Conservation (phyloP, 78 protist genomes). For the slime mould (Dictyostelium discoideum) region DNA sequence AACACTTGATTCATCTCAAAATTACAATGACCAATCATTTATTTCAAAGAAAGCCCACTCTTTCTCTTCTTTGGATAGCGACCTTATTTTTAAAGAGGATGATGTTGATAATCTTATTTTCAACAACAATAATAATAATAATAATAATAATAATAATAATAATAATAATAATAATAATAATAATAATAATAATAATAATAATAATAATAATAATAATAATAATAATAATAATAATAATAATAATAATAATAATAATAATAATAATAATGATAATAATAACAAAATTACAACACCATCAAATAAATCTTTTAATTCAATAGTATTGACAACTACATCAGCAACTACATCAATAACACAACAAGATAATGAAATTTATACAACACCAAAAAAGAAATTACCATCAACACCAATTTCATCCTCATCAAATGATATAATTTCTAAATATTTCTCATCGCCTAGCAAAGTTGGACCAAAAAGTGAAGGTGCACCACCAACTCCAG, state of each 20-base stretch:
- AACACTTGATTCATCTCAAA: not conserved
- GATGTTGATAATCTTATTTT: not conserved
- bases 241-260: not conserved
- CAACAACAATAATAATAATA: not conserved
- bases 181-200: not conserved
- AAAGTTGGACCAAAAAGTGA: not conserved
- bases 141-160: not conserved
- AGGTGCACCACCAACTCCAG: not conserved
- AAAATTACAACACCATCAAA: not conserved
- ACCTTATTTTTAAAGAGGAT: slow-evolving; percentile 28
- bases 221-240: not conserved
- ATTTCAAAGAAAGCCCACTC: slow-evolving; percentile 33
- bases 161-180: not conserved
- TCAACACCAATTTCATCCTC: not conserved
- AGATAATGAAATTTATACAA: not conserved
- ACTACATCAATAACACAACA: not conserved
- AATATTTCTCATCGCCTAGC: slow-evolving; percentile 5
- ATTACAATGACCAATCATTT: not conserved
- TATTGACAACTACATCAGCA: not conserved
- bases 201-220: not conserved
- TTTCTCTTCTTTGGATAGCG: slow-evolving; percentile 44
- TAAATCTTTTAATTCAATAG: not conserved
- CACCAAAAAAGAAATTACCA: not conserved
- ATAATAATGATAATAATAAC: not conserved
- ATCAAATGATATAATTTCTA: slow-evolving; percentile 2